A percentile compares a stretch with the other conserved stretches of the same genome.
Evolutionary conservation across 2,329 filamentous ascomycete genomes (phyloP).

Genomic region (Calonectria crousiana): DNA sequence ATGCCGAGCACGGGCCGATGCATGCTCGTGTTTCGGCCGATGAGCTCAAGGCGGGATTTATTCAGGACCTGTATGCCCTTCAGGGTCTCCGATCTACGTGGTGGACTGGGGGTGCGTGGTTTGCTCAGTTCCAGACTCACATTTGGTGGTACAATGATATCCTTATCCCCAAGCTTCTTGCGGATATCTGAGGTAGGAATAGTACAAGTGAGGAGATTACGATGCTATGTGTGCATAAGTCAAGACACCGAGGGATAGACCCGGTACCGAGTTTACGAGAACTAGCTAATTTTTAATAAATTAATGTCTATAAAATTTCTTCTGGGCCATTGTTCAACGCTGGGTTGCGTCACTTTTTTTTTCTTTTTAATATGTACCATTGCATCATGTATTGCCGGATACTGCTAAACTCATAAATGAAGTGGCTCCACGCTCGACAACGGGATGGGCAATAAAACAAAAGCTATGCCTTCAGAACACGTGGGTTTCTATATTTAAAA

Average conservation of each 20-base stretch:
- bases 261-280: background rate
- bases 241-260: background rate
- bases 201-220: background rate
- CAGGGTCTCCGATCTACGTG: constrained; percentile 59
- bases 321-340: background rate
- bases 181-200: constrained; percentile 2
- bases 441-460: background rate
- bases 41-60: constrained; percentile 54
- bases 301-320: background rate
- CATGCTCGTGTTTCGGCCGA: constrained; percentile 48
- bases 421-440: background rate
- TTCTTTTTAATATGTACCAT: background rate
- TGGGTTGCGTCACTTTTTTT: background rate
- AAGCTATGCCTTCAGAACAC: background rate
- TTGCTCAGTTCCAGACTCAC: constrained; percentile 47
- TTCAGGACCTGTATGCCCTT: constrained; percentile 54
- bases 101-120: constrained; percentile 57
- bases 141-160: constrained; percentile 51
- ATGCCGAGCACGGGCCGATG: constrained; percentile 53
- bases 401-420: background rate
- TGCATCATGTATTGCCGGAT: background rate
- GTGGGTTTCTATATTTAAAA: background rate
- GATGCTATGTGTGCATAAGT: background rate
- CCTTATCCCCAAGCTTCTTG: constrained; percentile 33
- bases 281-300: background rate